Percentiles rank a stretch among this genome's conserved stretches.
phyloP scores from a whole-genome alignment of 23 red algal species.

The Gracilaria vermiculophylla region DNA sequence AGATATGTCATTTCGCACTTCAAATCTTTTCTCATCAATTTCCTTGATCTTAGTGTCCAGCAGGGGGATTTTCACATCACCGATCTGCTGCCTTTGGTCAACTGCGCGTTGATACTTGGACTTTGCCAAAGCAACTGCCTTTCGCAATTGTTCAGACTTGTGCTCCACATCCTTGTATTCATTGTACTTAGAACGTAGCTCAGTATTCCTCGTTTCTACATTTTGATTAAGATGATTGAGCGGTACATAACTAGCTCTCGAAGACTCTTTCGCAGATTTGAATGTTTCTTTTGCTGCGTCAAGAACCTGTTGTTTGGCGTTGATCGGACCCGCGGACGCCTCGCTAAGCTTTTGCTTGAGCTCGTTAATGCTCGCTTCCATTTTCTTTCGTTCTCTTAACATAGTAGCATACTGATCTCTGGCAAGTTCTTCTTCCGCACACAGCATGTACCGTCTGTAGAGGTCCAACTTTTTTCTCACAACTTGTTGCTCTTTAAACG shows the following conservation, averaged over 20 bases:
- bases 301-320: constrained; percentile 19
- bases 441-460: constrained; percentile 50
- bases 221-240: background rate
- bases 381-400: constrained; percentile 5
- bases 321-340: constrained; percentile 8
- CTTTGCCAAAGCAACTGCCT: constrained; percentile 5
- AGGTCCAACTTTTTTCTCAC: constrained; percentile 36
- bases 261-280: background rate
- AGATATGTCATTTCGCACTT: constrained; percentile 7
- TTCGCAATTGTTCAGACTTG: background rate
- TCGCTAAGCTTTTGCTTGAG: background rate
- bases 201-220: background rate
- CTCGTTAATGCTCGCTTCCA: background rate
- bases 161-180: constrained; percentile 32
- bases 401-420: constrained; percentile 4
- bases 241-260: background rate
- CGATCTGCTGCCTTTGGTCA: background rate
- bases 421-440: background rate
- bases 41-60: background rate
- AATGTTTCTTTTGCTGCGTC: constrained; percentile 19
- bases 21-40: background rate
- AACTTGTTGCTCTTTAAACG: constrained; percentile 52
- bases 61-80: background rate
- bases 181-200: background rate
- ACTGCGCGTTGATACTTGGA: background rate